Percentiles rank a stretch among this genome's conserved stretches.
Evolutionary conservation across 495 filamentous ascomycete genomes (phyloP).

Genomic region (Trichoderma reesei): DNA sequence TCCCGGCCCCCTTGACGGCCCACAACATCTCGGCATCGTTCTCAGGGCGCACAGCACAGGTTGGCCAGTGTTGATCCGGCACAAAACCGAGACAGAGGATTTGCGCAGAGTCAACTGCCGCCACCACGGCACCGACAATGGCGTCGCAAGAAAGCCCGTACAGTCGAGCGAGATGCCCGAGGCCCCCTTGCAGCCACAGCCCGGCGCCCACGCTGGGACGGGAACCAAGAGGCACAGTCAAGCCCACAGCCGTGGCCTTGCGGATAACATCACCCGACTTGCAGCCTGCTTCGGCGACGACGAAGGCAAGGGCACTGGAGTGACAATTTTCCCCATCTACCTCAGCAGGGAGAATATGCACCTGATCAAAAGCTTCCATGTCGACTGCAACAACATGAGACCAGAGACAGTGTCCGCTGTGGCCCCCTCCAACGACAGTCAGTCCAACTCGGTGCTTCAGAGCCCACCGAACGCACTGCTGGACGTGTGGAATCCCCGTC

Average conservation of each 20-base stretch:
- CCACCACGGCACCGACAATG: conserved; percentile 49
- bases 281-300: conserved; percentile 46
- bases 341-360: conserved; percentile 30
- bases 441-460: conserved; percentile 38
- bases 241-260: conserved; percentile 36
- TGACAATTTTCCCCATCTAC: conserved; percentile 19
- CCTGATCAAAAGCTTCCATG: conserved; percentile 47
- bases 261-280: conserved; percentile 47
- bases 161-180: conserved; percentile 48
- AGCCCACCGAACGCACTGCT: conserved; percentile 51
- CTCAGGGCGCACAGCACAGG: conserved; percentile 34
- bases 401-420: conserved; percentile 50
- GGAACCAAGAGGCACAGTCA: conserved; percentile 50
- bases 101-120: conserved; percentile 44
- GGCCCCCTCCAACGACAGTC: conserved; percentile 48
- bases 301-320: conserved; percentile 26
- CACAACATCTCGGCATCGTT: conserved; percentile 49
- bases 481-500: conserved; percentile 41
- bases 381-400: conserved; percentile 46
- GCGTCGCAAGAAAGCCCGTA: conserved; percentile 52
- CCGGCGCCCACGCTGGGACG: conserved; percentile 55
- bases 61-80: conserved; percentile 38
- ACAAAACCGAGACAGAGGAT: conserved; percentile 43
- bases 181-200: conserved; percentile 55
- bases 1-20: conserved; percentile 52